phyloP scores from a whole-genome alignment of 768 basidiomycete genomes.

The Pleurotus djamor region DNA sequence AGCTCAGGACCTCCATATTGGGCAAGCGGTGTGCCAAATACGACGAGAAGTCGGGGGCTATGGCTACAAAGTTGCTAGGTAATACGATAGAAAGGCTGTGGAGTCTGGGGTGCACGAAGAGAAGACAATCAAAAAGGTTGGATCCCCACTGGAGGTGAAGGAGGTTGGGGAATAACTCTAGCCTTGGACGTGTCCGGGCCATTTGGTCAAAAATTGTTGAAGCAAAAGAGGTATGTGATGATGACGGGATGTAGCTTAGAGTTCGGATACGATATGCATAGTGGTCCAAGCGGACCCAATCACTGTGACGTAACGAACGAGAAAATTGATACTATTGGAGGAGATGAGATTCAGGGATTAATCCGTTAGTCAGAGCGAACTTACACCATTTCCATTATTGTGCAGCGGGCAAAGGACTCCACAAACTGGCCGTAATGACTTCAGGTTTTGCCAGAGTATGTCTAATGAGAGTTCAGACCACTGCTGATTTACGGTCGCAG shows the following conservation, averaged over 20 bases:
- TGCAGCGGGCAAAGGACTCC: slow-evolving; percentile 38
- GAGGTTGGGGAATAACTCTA: not conserved
- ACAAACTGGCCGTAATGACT: slow-evolving; percentile 33
- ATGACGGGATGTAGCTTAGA: slow-evolving; percentile 19
- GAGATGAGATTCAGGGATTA: not conserved
- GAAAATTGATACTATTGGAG: slow-evolving; percentile 32
- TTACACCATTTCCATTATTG: slow-evolving; percentile 39
- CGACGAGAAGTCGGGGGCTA: slow-evolving; percentile 19
- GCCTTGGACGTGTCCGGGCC: not conserved
- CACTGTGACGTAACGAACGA: slow-evolving; percentile 35
- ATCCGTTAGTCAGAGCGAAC: slow-evolving; percentile 19
- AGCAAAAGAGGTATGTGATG: slow-evolving; percentile 19
- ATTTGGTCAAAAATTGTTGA: slow-evolving; percentile 27
- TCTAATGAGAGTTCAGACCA: slow-evolving; percentile 45
- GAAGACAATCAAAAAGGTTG: slow-evolving; percentile 27
- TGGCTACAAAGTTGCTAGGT: not conserved
- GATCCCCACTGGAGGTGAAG: slow-evolving; percentile 7
- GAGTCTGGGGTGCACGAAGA: slow-evolving; percentile 59
- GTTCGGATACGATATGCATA: slow-evolving; percentile 50
- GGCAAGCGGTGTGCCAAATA: slow-evolving; percentile 50
- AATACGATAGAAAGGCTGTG: slow-evolving; percentile 29
- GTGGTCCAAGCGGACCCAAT: slow-evolving; percentile 57
- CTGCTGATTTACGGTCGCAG: slow-evolving; percentile 33
- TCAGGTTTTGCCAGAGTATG: slow-evolving; percentile 47
- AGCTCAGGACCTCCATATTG: slow-evolving; percentile 38